Conservation (phyloP, 176 grass and related monocot genomes). For the Paspalum vaginatum region DNA sequence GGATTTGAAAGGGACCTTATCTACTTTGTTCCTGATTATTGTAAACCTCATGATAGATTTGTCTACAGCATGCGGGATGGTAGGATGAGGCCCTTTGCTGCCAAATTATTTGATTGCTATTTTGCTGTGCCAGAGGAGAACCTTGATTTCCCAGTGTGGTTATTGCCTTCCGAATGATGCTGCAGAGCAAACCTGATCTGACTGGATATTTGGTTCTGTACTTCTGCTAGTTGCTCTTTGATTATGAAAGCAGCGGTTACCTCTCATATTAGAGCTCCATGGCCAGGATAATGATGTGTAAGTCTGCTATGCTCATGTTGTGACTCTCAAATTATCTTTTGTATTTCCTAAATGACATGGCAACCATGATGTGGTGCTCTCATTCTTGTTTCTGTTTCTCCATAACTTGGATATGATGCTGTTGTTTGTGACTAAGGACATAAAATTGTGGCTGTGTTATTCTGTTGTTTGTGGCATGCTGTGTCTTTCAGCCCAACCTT, state of each 20-base stretch:
- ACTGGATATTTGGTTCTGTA: neutral
- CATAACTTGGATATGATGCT: neutral
- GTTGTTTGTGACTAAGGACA: no score
- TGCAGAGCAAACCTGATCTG: neutral
- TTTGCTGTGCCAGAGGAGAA: neutral
- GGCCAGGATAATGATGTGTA: neutral
- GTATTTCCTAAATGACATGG: neutral
- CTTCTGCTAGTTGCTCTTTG: neutral
- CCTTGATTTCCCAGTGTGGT: conserved; percentile 9
- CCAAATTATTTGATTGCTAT: neutral
- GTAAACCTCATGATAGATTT: neutral
- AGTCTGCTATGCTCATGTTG: no score
- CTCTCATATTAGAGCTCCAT: neutral
- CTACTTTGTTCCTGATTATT: conserved; percentile 6
- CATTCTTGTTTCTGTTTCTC: neutral
- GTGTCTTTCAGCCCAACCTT: neutral
- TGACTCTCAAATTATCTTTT: neutral
- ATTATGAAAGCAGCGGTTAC: neutral
- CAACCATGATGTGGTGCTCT: neutral
- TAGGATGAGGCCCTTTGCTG: neutral
- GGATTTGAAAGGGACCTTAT: conserved; percentile 18
- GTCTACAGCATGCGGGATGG: conserved; percentile 21
- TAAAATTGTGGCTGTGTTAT: neutral
- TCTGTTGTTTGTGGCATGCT: neutral
- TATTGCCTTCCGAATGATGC: conserved; percentile 19